Conservation (phyloP, 2,329 filamentous ascomycete genomes). For the Penicillium sp. region DNA sequence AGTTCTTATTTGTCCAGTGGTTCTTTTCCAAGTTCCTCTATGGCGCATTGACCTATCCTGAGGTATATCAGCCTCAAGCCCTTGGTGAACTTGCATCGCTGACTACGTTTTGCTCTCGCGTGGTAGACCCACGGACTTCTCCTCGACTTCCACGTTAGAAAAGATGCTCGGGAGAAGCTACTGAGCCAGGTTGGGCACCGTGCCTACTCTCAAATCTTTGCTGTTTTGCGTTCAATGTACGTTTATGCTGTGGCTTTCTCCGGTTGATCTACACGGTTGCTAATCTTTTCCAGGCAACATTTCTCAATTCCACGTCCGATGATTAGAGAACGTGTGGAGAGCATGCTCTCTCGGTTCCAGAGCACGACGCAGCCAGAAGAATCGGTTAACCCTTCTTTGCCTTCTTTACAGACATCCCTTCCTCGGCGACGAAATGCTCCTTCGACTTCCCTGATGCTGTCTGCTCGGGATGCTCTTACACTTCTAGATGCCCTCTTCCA, state of each 20-base stretch:
- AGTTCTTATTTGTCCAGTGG: slow-evolving; percentile 85
- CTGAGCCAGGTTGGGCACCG: slow-evolving; percentile 72
- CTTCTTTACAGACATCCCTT: slow-evolving; percentile 35
- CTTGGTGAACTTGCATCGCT: not conserved
- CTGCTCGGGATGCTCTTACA: slow-evolving; percentile 72
- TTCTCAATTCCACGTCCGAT: slow-evolving; percentile 35
- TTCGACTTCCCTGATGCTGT: slow-evolving; percentile 69
- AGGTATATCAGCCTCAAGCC: slow-evolving; percentile 55
- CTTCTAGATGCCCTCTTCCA: slow-evolving; percentile 82
- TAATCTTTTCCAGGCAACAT: slow-evolving; percentile 30
- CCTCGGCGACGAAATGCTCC: slow-evolving; percentile 46
- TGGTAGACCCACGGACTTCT: slow-evolving; percentile 59
- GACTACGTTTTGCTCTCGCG: slow-evolving; percentile 32
- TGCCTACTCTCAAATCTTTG: slow-evolving; percentile 73
- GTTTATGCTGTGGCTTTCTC: slow-evolving; percentile 44
- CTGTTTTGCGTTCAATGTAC: slow-evolving; percentile 67
- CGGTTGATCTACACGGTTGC: not conserved
- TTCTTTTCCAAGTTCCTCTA: slow-evolving; percentile 85
- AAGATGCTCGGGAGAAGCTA: slow-evolving; percentile 77
- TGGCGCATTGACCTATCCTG: slow-evolving; percentile 80
- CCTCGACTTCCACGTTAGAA: slow-evolving; percentile 86
- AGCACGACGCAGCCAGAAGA: slow-evolving; percentile 4
- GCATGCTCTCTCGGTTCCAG: slow-evolving; percentile 36
- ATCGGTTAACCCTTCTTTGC: slow-evolving; percentile 1
- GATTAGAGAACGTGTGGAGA: slow-evolving; percentile 37